Base-by-base conservation (phyloP, 768 basidiomycete species). In the Podaxis mareebaensis region DNA sequence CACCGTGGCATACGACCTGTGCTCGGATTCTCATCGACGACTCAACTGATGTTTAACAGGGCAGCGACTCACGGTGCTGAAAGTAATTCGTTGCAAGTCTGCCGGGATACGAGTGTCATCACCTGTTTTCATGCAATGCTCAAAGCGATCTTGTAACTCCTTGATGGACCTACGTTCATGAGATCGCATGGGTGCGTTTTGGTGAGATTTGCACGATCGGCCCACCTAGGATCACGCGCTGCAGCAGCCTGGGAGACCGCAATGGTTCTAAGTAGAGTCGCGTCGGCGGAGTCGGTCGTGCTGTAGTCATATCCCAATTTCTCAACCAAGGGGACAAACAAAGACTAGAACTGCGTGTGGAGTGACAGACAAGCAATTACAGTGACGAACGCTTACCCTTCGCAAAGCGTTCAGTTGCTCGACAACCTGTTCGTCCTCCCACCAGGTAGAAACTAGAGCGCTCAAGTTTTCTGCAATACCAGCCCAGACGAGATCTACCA, bases 401-500 rank as follows among this genome's bases (percentile, higher is more conserved):
- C 84, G 79, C 74, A 93, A 85, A 11, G 76, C 81, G 63, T 90
- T 79, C 53, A 96, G 70, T 53, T 80, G 77, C 39, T 80, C 81
- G 40, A 77, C 79, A 67, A 81, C 78, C 28, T 77, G 80, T 38
- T 75, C 77, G 69, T 93, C 78, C 73, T 96, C 95, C 91, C 93
- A 97, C 91, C 94, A 97, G 2, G 87, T 84, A 8, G 80, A 82
- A 11, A 79, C 72, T 33, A 97, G 74, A 39, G 77, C 73, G 26
- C 70, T 67, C 55, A 98, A 73, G 56, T 82, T 86, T 10, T 78
- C 76, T 3, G 81, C 75, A 53, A 96, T 86, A 61, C 85, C 85
- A 54, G 84, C 79, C 93, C 92, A 95, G 13, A 96, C 92, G 64
- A 93, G 80, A 75, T 88, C 94, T 94, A 46, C 8, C 39, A n/a